These are phyloP conservation scores for Eleusine coracana DNA, from an alignment of 176 grass and related monocot genomes.

Conservation along the genomic window DNA sequence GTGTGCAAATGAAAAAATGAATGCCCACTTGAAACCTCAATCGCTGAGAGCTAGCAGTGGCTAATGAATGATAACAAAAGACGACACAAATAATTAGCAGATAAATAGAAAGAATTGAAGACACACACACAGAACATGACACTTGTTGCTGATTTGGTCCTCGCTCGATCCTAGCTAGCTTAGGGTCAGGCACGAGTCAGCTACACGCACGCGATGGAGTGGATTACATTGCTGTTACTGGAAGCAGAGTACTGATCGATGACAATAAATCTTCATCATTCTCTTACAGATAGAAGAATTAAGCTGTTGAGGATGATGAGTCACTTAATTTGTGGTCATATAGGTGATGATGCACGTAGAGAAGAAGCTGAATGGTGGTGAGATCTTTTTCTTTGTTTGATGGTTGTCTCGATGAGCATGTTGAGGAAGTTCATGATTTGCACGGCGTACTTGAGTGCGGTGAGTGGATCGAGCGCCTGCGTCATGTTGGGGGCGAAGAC, in stretches of 20 bases:
- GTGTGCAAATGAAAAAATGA: too few relatives aligned
- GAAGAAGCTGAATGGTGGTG: neutral
- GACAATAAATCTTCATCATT: too few relatives aligned
- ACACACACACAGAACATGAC: neutral
- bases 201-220: too few relatives aligned
- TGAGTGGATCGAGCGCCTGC: slow-evolving; percentile 75
- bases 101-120: neutral
- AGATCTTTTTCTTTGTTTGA: slow-evolving; percentile 26
- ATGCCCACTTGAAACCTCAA: too few relatives aligned
- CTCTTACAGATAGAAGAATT: too few relatives aligned
- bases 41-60: too few relatives aligned
- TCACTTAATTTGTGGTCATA: too few relatives aligned
- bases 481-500: slow-evolving; percentile 98
- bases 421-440: slow-evolving; percentile 94
- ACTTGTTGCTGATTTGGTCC: neutral
- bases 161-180: neutral
- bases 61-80: too few relatives aligned
- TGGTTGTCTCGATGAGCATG: slow-evolving; percentile 70
- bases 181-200: neutral
- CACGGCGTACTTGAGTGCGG: slow-evolving; percentile 80
- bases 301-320: too few relatives aligned
- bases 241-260: too few relatives aligned
- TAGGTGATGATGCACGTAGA: neutral
- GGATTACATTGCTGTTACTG: neutral
- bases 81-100: too few relatives aligned